phyloP scores from a whole-genome alignment of 129 eudicot species.

The Pulicaria dysenterica region DNA sequence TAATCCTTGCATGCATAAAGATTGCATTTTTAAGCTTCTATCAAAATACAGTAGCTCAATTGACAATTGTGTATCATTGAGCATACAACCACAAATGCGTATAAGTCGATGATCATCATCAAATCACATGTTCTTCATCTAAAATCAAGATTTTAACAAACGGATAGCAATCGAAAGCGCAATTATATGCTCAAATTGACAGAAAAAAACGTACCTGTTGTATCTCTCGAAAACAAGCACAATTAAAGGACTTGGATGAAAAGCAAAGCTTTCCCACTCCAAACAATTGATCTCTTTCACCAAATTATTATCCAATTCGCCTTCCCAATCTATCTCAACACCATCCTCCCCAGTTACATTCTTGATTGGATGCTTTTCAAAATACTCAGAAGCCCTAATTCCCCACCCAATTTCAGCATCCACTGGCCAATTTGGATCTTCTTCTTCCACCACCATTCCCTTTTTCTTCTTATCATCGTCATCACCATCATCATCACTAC shows the following conservation, averaged over 20 bases:
- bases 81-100: not conserved
- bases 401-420: constrained; percentile 99
- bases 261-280: constrained; percentile 96
- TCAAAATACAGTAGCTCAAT: not conserved
- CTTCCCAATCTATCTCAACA: constrained; percentile 93
- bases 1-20: not conserved
- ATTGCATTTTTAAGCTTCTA: not conserved
- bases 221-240: constrained; percentile 93
- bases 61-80: not conserved
- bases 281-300: constrained; percentile 90
- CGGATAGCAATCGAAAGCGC: not conserved
- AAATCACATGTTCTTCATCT: not conserved
- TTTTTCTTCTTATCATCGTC: constrained; percentile 28
- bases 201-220: constrained; percentile 49
- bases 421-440: constrained; percentile 82
- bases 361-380: constrained; percentile 77
- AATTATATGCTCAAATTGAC: not conserved
- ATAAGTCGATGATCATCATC: not conserved
- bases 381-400: constrained; percentile 89
- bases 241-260: constrained; percentile 91
- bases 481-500: constrained; percentile 17
- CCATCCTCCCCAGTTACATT: constrained; percentile 93
- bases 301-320: constrained; percentile 81
- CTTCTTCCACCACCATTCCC: constrained; percentile 83
- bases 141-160: not conserved